phyloP scores from a whole-genome alignment of 306 rosid species.

The Trifolium subterraneum region DNA sequence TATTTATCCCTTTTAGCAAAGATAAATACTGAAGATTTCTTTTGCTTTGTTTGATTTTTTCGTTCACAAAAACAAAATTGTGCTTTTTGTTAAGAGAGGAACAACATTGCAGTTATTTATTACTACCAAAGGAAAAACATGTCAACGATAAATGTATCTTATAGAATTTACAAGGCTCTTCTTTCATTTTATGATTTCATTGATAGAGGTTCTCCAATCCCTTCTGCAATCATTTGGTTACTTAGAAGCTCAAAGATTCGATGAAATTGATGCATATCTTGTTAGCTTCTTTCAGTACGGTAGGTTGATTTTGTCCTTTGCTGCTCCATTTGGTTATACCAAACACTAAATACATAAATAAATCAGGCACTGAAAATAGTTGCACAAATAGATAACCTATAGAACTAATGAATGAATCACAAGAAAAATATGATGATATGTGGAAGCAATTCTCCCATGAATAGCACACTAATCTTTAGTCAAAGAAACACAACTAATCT shows the following conservation, averaged over 20 bases:
- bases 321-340: not conserved
- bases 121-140: too few species aligned
- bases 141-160: too few species aligned
- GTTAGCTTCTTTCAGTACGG: slow-evolving; percentile 21
- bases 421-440: not conserved
- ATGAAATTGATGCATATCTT: slow-evolving; percentile 28
- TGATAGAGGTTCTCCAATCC: not conserved
- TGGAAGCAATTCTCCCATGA: not conserved
- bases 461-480: not conserved
- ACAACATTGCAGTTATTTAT: too few species aligned
- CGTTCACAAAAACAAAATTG: not conserved
- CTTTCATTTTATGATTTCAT: not conserved
- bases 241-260: not conserved
- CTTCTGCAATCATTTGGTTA: slow-evolving; percentile 15
- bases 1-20: slow-evolving; percentile 42
- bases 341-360: slow-evolving; percentile 1
- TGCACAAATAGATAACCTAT: not conserved
- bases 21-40: slow-evolving; percentile 39
- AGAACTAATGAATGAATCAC: not conserved
- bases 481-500: not conserved
- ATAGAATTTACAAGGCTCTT: not conserved
- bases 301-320: slow-evolving; percentile 37
- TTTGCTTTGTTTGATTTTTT: not conserved
- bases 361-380: not conserved
- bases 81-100: not conserved